Percentiles rank a stretch among this genome's conserved stretches.
phyloP scores from a whole-genome alignment of 805 yeast genomes.

The Kockiozyma suomiensis region DNA sequence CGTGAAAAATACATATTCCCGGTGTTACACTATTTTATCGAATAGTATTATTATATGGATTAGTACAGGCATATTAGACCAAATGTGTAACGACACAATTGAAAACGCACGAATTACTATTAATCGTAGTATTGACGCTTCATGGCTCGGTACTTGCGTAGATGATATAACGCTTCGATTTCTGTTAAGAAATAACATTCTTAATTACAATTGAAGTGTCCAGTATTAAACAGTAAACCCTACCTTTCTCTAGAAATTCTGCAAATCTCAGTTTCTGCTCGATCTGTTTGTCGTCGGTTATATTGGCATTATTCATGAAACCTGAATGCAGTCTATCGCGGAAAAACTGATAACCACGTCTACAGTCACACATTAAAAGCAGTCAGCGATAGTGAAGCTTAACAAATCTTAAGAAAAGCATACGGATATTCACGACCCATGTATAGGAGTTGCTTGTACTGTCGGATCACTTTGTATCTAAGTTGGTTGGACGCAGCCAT shows the following conservation, averaged over 20 bases:
- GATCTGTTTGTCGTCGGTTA: conserved; percentile 38
- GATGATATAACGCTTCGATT: conserved; percentile 43
- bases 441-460: conserved; percentile 45
- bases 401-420: conserved; percentile 12
- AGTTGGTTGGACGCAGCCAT: conserved; percentile 1
- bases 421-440: conserved; percentile 47
- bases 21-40: too few relatives aligned
- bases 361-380: not conserved
- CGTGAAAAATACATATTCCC: too few relatives aligned
- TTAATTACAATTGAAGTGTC: not conserved
- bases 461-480: conserved; percentile 19
- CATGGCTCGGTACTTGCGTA: conserved; percentile 44
- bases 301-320: conserved; percentile 38
- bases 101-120: not conserved
- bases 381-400: not conserved
- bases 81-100: too few relatives aligned
- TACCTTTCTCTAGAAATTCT: conserved; percentile 43
- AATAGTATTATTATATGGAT: too few relatives aligned
- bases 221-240: not conserved
- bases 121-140: conserved; percentile 39
- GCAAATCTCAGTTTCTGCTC: conserved; percentile 42
- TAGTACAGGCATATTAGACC: too few relatives aligned
- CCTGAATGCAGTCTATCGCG: conserved; percentile 40
- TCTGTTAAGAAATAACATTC: conserved; percentile 34
- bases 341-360: conserved; percentile 41